These are phyloP conservation scores for Podospora pseudoanserina DNA, from an alignment of 495 filamentous ascomycete genomes.

Conservation along the genomic window DNA sequence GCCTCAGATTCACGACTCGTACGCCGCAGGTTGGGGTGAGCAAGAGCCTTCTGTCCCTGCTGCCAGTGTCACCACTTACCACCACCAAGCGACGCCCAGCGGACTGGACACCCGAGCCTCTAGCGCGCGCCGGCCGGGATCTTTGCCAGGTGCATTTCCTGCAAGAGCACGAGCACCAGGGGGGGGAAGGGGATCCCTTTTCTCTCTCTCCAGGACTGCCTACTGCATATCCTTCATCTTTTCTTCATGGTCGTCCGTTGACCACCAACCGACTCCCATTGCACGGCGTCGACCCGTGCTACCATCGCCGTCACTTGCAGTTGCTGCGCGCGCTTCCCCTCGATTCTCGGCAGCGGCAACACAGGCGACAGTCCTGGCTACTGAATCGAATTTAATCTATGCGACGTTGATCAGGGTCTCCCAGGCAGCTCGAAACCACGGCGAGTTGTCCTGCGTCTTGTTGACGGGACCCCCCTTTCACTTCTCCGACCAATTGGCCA, in stretches of 20 bases:
- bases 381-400: constrained; percentile 32
- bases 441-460: constrained; percentile 39
- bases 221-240: not conserved
- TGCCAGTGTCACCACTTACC: not conserved
- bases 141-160: not conserved
- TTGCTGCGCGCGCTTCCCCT: constrained; percentile 10
- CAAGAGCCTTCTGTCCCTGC: not conserved
- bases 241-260: not conserved
- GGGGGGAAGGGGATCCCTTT: not conserved
- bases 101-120: not conserved
- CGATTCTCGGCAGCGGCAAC: constrained; percentile 5
- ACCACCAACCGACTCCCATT: not conserved
- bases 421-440: constrained; percentile 46
- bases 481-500: constrained; percentile 29
- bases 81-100: not conserved
- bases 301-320: not conserved
- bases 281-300: constrained; percentile 10
- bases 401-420: constrained; percentile 49
- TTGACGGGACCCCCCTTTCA: constrained; percentile 30
- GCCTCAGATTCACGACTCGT: constrained; percentile 16
- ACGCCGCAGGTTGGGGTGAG: constrained; percentile 3
- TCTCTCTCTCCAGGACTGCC: not conserved
- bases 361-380: constrained; percentile 15
- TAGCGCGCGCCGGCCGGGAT: constrained; percentile 2
- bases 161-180: constrained; percentile 1